A percentile compares a stretch with the other conserved stretches of the same genome.
phyloP scores from a whole-genome alignment of 371 early-diverging fungal species.

The Actinomortierella ambigua region DNA sequence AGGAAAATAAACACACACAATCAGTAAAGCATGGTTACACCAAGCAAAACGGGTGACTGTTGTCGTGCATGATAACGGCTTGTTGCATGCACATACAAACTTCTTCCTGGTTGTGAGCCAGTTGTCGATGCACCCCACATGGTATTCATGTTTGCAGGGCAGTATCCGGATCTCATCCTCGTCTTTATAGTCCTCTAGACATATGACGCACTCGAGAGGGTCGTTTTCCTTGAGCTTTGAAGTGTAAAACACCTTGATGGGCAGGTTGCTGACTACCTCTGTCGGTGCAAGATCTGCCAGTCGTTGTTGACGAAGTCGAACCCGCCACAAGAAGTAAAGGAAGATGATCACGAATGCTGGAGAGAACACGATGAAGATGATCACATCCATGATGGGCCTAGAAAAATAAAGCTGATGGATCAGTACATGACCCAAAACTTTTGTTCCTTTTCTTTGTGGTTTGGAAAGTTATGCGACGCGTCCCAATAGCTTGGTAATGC shows the following conservation, averaged over 20 bases:
- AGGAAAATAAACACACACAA: too few species aligned
- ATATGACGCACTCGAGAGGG: slow-evolving; percentile 89
- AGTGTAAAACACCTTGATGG: slow-evolving; percentile 60
- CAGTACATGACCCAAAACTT: neutral
- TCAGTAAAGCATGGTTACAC: neutral
- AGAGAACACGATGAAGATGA: slow-evolving; percentile 73
- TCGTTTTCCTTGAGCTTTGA: slow-evolving; percentile 66
- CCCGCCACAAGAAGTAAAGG: slow-evolving; percentile 70
- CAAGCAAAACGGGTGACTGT: neutral
- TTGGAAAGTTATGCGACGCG: neutral
- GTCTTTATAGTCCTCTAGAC: slow-evolving; percentile 85
- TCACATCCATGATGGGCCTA: slow-evolving; percentile 73
- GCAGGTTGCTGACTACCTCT: slow-evolving; percentile 66
- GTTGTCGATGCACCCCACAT: slow-evolving; percentile 89
- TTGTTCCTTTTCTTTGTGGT: neutral
- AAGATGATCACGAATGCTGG: slow-evolving; percentile 75
- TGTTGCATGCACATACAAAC: slow-evolving; percentile 64
- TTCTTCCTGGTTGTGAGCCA: slow-evolving; percentile 81
- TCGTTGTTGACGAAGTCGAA: slow-evolving; percentile 65
- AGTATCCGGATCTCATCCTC: slow-evolving; percentile 79
- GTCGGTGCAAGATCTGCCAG: slow-evolving; percentile 70
- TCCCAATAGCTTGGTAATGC: too few species aligned
- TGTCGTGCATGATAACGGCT: too few species aligned
- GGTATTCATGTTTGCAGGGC: slow-evolving; percentile 91
- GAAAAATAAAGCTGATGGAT: neutral